These are phyloP conservation scores for Hyphopichia khmerensis DNA, from an alignment of 1,139 yeast species.

Conservation along the genomic window DNA sequence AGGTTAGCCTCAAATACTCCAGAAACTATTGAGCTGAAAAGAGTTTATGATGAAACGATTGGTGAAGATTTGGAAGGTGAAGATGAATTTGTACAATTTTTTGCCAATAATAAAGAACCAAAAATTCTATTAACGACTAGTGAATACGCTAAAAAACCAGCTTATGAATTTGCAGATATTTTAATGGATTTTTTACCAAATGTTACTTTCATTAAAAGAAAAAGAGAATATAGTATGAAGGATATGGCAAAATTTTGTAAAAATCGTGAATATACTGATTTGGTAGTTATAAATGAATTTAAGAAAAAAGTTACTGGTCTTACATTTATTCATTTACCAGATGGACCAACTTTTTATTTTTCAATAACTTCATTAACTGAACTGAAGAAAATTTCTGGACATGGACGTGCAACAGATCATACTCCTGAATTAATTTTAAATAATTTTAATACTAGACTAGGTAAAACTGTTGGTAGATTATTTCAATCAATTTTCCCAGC, in stretches of 20 bases:
- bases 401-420: slow-evolving; percentile 87
- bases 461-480: slow-evolving; percentile 86
- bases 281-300: slow-evolving; percentile 88
- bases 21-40: slow-evolving; percentile 81
- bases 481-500: slow-evolving; percentile 93
- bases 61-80: slow-evolving; percentile 73
- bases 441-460: slow-evolving; percentile 88
- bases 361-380: slow-evolving; percentile 77
- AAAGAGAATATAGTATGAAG: slow-evolving; percentile 75
- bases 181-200: slow-evolving; percentile 84
- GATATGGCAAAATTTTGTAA: slow-evolving; percentile 83
- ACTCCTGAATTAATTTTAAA: slow-evolving; percentile 89
- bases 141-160: slow-evolving; percentile 79
- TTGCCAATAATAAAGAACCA: slow-evolving; percentile 60
- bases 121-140: slow-evolving; percentile 88
- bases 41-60: slow-evolving; percentile 90
- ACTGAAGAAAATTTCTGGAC: slow-evolving; percentile 77
- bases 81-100: slow-evolving; percentile 73
- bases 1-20: slow-evolving; percentile 81
- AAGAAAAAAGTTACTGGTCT: slow-evolving; percentile 88
- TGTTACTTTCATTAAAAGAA: slow-evolving; percentile 82
- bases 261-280: slow-evolving; percentile 82
- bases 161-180: slow-evolving; percentile 87
- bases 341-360: slow-evolving; percentile 92
- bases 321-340: slow-evolving; percentile 90